Base-by-base conservation (phyloP, 768 basidiomycete species). In the Termitomyces sp. region DNA sequence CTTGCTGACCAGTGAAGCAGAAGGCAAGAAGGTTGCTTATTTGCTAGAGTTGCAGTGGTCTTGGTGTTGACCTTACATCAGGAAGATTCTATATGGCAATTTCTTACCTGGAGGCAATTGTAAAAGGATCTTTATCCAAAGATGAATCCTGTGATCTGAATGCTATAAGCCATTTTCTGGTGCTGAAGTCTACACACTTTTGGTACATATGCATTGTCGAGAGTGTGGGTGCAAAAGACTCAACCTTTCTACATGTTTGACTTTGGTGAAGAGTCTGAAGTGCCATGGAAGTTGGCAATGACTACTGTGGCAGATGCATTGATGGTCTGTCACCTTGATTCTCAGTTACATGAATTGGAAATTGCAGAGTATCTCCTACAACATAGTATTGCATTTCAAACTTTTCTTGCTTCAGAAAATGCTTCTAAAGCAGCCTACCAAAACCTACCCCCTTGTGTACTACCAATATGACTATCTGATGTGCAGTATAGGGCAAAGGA, bases 121-220 rank as follows among this genome's bases (percentile, higher is more conserved):
- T 45, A n/a, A 20, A 38, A 3, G 59, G 59, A 14, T 17, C 0
- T 1, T 11, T 3, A 36, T 25, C n/a, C 12, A 17, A 20, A 5
- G 12, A 45, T 40, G 50, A 52, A 36, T 25, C 10, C 1, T 60
- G 59, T n/a, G 45, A 60, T 37, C 40, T 54, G 5, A 60, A 54
- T 15, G 5, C 11, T n/a, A 1, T 25, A 17, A 56, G 36, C 25
- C 55, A 11, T 49, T 5, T 50, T 11, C 36, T 48, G 1, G 8
- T 61, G n/a, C 49, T 11, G 10, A 17, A 32, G 11, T 61, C 48
- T 15, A 4, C 31, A 17, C 17, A 10, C 7, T 46, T 46, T 20
- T 37, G 31, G 17, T 43, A 7, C 20, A 11, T 61, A 29, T 17
- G 31, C 20, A 31, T 48, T 42, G 47, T 61, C 11, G n/a, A 43